Evolutionary conservation across 2,329 filamentous ascomycete genomes (phyloP).

Genomic region (Cryphonectria carpinicola): DNA sequence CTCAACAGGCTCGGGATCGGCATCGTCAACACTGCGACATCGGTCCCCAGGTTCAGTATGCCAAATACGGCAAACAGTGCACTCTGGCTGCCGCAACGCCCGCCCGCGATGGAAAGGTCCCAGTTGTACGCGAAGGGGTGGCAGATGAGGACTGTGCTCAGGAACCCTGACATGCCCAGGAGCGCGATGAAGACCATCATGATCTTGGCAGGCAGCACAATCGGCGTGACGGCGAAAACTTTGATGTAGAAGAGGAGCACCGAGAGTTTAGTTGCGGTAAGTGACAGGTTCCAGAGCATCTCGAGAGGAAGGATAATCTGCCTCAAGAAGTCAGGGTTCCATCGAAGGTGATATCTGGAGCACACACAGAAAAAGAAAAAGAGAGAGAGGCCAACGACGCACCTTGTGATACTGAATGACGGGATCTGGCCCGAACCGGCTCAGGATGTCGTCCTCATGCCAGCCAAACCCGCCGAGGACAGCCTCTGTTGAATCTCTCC

Average conservation of each 20-base stretch:
- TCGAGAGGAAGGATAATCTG: constrained; percentile 33
- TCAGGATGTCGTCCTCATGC: constrained; percentile 31
- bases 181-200: constrained; percentile 33
- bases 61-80: constrained; percentile 15
- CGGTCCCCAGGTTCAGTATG: constrained; percentile 10
- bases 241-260: constrained; percentile 37
- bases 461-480: constrained; percentile 32
- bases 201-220: constrained; percentile 33
- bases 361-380: too few relatives aligned
- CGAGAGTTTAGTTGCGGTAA: constrained; percentile 37
- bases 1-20: constrained; percentile 32
- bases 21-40: constrained; percentile 10
- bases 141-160: constrained; percentile 41
- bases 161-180: constrained; percentile 36
- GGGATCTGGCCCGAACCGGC: constrained; percentile 29
- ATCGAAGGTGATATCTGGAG: neutral
- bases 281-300: constrained; percentile 38
- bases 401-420: constrained; percentile 20
- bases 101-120: constrained; percentile 38
- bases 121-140: constrained; percentile 43
- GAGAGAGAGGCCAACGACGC: neutral
- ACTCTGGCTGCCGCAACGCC: constrained; percentile 38
- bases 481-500: constrained; percentile 24
- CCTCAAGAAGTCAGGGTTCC: constrained; percentile 1
- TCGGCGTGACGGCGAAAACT: constrained; percentile 35